Evolutionary conservation across 2,329 filamentous ascomycete genomes (phyloP).

Genomic region (Tolypocladium endophyticum): DNA sequence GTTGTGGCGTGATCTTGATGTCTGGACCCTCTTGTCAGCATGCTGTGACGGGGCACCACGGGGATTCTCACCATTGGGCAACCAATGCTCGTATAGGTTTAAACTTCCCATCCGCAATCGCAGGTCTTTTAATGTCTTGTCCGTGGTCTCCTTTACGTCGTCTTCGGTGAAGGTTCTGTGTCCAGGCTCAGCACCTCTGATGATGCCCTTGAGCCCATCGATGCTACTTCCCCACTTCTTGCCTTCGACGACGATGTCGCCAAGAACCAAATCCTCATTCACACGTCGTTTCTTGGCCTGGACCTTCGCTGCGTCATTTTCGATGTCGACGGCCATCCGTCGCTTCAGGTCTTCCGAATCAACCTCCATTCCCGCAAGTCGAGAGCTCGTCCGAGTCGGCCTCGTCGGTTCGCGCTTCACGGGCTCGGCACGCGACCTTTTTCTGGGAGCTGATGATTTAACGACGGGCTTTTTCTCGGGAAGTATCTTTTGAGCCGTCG

Average conservation of each 20-base stretch:
- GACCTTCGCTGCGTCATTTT: conserved; percentile 27
- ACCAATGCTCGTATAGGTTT: conserved; percentile 72
- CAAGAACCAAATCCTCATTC: conserved; percentile 54
- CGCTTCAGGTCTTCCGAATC: conserved; percentile 36
- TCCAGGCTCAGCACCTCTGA: conserved; percentile 65
- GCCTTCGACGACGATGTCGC: conserved; percentile 70
- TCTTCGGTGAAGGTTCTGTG: conserved; percentile 78
- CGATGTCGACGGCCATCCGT: conserved; percentile 39
- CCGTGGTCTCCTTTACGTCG: conserved; percentile 67
- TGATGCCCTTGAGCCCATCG: conserved; percentile 49
- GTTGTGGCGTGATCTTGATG: conserved; percentile 83
- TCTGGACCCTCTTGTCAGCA: conserved; percentile 33
- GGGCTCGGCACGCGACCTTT: conserved; percentile 23
- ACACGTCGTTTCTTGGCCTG: conserved; percentile 49
- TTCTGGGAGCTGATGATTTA: conserved; percentile 27
- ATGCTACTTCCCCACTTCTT: conserved; percentile 61
- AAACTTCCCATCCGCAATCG: conserved; percentile 68
- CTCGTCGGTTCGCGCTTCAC: conserved; percentile 35
- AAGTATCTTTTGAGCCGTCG: conserved; percentile 57
- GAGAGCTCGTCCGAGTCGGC: conserved; percentile 46
- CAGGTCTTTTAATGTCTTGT: conserved; percentile 63
- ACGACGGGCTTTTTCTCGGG: conserved; percentile 42
- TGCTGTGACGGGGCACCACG: background rate
- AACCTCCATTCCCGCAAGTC: conserved; percentile 43
- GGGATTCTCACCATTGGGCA: conserved; percentile 53